These are phyloP conservation scores for Kluyveromyces marxianus DNA, from an alignment of 1,139 yeast species.

Conservation along the genomic window DNA sequence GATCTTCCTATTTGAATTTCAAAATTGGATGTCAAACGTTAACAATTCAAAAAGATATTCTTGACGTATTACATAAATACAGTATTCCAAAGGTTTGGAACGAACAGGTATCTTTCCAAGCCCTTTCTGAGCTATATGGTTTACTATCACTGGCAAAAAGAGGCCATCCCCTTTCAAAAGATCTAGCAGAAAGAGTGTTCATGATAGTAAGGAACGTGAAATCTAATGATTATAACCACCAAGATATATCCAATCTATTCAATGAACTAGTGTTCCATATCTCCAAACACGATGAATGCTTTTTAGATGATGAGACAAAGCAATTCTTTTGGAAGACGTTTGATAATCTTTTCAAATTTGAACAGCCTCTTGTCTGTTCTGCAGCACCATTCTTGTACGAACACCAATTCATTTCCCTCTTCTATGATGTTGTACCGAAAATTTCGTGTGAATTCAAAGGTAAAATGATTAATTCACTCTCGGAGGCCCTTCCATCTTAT, in stretches of 20 bases:
- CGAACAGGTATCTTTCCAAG: constrained; percentile 6
- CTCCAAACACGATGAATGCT: neutral
- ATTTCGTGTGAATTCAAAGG: constrained; percentile 20
- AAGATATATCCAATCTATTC: constrained; percentile 3
- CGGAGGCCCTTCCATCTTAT: constrained; percentile 3
- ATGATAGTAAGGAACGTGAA: constrained; percentile 1
- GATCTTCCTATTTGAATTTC: neutral
- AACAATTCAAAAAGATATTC: neutral
- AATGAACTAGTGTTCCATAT: neutral
- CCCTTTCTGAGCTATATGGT: neutral
- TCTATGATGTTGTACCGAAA: constrained; percentile 8
- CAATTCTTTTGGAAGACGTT: constrained; percentile 16
- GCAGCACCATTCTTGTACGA: constrained; percentile 17
- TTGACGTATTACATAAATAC: neutral
- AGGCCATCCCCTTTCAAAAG: neutral
- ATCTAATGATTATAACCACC: constrained; percentile 2
- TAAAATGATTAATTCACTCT: constrained; percentile 15
- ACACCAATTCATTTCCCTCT: constrained; percentile 9
- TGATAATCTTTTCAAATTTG: constrained; percentile 14
- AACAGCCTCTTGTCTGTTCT: constrained; percentile 17
- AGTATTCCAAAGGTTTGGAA: constrained; percentile 1
- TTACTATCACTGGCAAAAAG: neutral
- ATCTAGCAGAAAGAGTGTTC: constrained; percentile 2
- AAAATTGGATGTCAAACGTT: neutral
- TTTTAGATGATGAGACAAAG: neutral